Base-by-base conservation (phyloP, 257 asterid genomes). In the Solanum paucissectum region DNA sequence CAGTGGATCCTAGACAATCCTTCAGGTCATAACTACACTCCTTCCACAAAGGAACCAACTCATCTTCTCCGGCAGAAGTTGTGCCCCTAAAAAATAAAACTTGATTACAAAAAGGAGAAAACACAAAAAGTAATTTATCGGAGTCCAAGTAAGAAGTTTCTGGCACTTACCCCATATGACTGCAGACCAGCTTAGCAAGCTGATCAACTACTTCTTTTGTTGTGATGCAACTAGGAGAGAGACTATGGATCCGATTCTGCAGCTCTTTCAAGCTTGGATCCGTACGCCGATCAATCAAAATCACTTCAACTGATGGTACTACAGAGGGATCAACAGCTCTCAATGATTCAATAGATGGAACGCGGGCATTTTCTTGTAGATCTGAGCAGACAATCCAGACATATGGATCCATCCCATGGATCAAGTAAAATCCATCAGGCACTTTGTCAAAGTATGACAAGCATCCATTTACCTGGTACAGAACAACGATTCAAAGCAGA, bases 351-450 rank as follows among this genome's bases (percentile, higher is more conserved):
- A 97, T 93, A 49, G 99, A 92, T 83, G 99, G 99, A 87, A 97
- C 93, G 27, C 95, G 95, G 33, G 99, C 96, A 91, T 93, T 94
- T 90, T 97, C 99, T 89, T 93, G 96, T 90, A 91, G 91, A 91
- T 96, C 98, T 25, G 94, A 92, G 93, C 98, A 97, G 89, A 97
- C 87, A 72, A 93, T 90, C 99, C 99, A 97, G 42, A 97, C 94
- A 90, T 96, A 97, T 37, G 99, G 98, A 92, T 97, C 98, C 97
- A 97, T 93, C 92, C 99, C 99, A 85, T 93, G 95, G 86, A 97
- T 96, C 84, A 91, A 87, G 91, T 92, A 96, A 92, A 97, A 97
- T 76, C 98, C 99, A 88, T 96, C 97, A 18, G 94, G 96, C 81
- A 96, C 88, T 89, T 91, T 92, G 92, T 96, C 98, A 62, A 87